Evolutionary conservation across 148 eudicot species (phyloP).

Genomic region (Rhododendron ovatum): DNA sequence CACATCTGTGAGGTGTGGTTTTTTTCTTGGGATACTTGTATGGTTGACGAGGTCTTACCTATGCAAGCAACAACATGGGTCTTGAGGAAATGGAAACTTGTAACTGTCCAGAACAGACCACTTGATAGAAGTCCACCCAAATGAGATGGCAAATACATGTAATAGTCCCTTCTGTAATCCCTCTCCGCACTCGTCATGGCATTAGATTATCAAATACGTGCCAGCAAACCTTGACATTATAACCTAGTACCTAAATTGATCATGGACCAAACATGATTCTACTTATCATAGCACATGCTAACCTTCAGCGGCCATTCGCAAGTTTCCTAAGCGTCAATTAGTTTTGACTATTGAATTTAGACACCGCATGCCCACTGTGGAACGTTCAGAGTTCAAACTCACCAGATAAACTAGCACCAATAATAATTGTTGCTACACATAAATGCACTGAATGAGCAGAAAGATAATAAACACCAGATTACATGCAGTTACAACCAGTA

Average conservation of each 20-base stretch:
- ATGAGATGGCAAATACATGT: background rate
- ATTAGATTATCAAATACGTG: background rate
- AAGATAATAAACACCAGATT: background rate
- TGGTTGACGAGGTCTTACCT: background rate
- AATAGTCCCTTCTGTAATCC: background rate
- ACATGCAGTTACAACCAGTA: background rate
- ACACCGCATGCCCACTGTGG: background rate
- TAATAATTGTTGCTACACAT: background rate
- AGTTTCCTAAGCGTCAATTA: background rate
- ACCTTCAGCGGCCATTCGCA: background rate
- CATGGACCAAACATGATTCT: background rate
- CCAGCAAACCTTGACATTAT: background rate
- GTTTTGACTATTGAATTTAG: background rate
- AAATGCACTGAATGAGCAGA: background rate
- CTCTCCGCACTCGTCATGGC: background rate
- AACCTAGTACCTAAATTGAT: background rate
- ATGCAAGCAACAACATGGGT: background rate
- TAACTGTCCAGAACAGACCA: background rate
- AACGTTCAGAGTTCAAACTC: background rate
- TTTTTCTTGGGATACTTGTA: background rate
- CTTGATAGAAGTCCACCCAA: background rate
- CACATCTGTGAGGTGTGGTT: background rate
- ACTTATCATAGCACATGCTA: background rate
- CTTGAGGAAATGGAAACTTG: background rate
- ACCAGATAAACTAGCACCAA: background rate